Evolutionary conservation across 2,329 filamentous ascomycete species (phyloP), one percentile per base, ranked within the genome.

Genomic region (Pseudogymnoascus sp.): DNA sequence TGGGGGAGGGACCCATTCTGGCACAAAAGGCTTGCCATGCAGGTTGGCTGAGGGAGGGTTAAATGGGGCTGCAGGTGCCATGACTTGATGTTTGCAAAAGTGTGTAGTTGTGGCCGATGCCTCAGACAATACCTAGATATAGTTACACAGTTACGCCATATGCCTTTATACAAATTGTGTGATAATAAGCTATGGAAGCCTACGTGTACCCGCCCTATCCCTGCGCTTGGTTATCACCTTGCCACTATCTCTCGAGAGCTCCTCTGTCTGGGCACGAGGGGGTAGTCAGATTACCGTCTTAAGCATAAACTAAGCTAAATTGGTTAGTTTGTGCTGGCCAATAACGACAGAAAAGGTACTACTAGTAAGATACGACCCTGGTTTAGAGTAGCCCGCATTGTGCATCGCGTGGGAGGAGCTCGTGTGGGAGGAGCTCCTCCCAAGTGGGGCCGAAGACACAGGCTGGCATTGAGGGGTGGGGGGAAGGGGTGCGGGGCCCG

Each of bases 1-100:
- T 36, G 76, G 74, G 3, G 79, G 80, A n/a, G 78, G 76, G 44
- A 72, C 62, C 77, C 77, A 79, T 69, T 70, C 68, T 8, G 76
- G 71, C 5, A 80, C 77, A n/a, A 65, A 67, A 5, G 78, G 78
- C 68, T 81, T 80, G 65, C 74, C 74, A 4, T 71, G 70, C 21
- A 77, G 68, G 62, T 74, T 69, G 16, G 75, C 67, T 3, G 77
- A 65, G 18, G 78, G 78, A 5, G 78, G 77, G 64, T 74, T 76
- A 69, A 80, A 80, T 4, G 74, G 71, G n/a, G 77, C 73, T 40
- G 75, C 69, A 59, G 59, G 59, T 23, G 63, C 12, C 63, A 64
- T 64, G 44, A 40, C 38, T 36, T 62, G 59, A 40, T 62, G 16
- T 25, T 16, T 40, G n/a, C 16, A 18, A 40, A 40, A 40, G 38